Conservation (phyloP, 805 yeast species). For the Lachancea nothofagi region DNA sequence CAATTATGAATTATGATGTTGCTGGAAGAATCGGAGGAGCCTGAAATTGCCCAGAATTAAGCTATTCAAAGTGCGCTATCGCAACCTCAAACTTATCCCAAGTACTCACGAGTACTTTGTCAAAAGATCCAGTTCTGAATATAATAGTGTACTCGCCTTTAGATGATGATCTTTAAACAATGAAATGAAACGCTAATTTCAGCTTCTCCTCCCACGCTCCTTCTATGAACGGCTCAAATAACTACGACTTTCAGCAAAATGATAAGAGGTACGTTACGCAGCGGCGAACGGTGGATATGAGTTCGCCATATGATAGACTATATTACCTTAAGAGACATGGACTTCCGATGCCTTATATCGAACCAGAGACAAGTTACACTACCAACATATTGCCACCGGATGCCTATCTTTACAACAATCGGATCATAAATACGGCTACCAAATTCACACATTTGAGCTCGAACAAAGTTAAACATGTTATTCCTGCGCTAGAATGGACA, state of each 20-base stretch:
- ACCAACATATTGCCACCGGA: conserved; percentile 30
- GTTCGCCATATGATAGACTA: conserved; percentile 28
- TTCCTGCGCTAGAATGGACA: conserved; percentile 89
- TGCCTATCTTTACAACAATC: conserved; percentile 18
- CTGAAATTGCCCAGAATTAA: too few relatives aligned
- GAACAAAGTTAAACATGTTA: conserved; percentile 87
- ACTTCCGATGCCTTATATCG: conserved; percentile 22
- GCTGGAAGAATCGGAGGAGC: too few relatives aligned
- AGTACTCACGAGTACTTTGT: not conserved
- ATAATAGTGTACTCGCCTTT: too few relatives aligned
- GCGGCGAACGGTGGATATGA: conserved; percentile 31
- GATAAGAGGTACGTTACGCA: conserved; percentile 29
- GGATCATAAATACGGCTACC: conserved; percentile 56
- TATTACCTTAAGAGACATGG: conserved; percentile 29
- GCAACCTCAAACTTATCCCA: not conserved
- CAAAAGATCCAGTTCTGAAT: too few relatives aligned
- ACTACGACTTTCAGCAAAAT: not conserved
- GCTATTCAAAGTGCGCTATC: not conserved
- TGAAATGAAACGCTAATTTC: not conserved
- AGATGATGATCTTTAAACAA: too few relatives aligned
- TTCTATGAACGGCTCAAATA: conserved; percentile 3
- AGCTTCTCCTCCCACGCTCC: not conserved
- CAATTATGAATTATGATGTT: too few relatives aligned
- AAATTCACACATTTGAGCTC: conserved; percentile 88
- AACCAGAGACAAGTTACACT: conserved; percentile 30